Evolutionary conservation across 208 protist genomes (phyloP), one percentile per base, ranked within the genome.

Genomic region (Spongospora subterranea): DNA sequence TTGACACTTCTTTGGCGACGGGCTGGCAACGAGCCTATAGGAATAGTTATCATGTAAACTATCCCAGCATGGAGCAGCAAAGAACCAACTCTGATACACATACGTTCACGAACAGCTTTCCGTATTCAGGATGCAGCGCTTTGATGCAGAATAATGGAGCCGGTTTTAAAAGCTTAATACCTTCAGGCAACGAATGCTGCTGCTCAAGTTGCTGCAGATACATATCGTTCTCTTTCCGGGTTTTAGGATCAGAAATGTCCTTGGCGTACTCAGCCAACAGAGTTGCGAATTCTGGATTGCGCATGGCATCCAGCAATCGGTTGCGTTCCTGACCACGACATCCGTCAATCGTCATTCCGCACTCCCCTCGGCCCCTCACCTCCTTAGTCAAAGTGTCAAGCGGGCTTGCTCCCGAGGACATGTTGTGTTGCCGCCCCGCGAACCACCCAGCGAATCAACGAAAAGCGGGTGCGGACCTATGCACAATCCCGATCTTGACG

Each of bases 61-160:
- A n/a, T n/a, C n/a, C n/a, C n/a, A 43, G 71, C n/a, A 35, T 13
- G 6, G 71, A 82, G n/a, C 17, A 35, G n/a, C 6, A 35, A 43
- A 43, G 17, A n/a, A 82, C n/a, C 35, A 82, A 82, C 71, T 82
- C 71, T 6, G 71, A 82, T 20, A 43, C 35, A n/a, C 71, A 82
- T 6, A 82, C 71, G n/a, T 82, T 82, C 17, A 43, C 71, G 71
- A 82, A 82, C 71, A 43, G 13, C 35, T 82, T 82, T 6, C 35
- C 71, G n/a, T 43, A 35, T 20, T 82, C 71, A 43, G n/a, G 35
- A 43, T 43, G 35, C 35, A 35, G 6, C n/a, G 35, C 17, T 82
- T 82, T 82, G 71, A 82, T 43, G n/a, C 71, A 82, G 71, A 82
- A 82, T 35, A 82, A 82, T 20, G 71, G 71, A 6, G 71, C 6